phyloP scores from a whole-genome alignment of 148 eudicot species.

The Camellia japonica region DNA sequence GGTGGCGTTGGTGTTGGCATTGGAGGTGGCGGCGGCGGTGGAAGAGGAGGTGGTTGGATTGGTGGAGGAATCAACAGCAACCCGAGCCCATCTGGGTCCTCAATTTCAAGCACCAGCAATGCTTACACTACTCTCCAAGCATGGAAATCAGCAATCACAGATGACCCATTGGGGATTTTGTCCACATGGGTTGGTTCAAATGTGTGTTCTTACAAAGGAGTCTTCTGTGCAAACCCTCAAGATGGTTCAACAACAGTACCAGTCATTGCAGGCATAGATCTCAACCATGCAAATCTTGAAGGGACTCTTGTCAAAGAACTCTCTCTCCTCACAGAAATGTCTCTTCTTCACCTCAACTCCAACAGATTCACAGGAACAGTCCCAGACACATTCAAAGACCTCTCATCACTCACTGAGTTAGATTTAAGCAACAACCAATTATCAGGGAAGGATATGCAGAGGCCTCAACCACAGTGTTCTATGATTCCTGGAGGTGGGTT shows the following conservation, averaged over 20 bases:
- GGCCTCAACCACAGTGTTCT: conserved; percentile 71
- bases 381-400: conserved; percentile 45
- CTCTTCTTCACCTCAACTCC: conserved; percentile 73
- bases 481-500: conserved; percentile 44
- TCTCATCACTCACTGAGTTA: conserved; percentile 56
- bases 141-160: conserved; percentile 75
- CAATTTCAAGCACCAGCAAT: conserved; percentile 21
- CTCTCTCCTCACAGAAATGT: conserved; percentile 48
- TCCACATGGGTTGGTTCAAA: conserved; percentile 67
- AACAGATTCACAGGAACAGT: conserved; percentile 73
- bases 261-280: conserved; percentile 66
- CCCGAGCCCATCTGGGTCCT: conserved; percentile 10
- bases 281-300: conserved; percentile 70
- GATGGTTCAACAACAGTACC: conserved; percentile 9
- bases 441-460: conserved; percentile 61
- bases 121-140: conserved; percentile 82
- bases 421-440: conserved; percentile 89
- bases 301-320: conserved; percentile 59
- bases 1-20: not conserved
- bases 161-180: conserved; percentile 62
- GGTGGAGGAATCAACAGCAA: conserved; percentile 33
- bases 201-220: conserved; percentile 77
- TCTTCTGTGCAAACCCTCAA: conserved; percentile 50
- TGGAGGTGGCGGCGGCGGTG: conserved; percentile 28
- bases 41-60: conserved; percentile 29